Evolutionary conservation across 306 rosid species (phyloP).

Genomic region (Vicia villosa): DNA sequence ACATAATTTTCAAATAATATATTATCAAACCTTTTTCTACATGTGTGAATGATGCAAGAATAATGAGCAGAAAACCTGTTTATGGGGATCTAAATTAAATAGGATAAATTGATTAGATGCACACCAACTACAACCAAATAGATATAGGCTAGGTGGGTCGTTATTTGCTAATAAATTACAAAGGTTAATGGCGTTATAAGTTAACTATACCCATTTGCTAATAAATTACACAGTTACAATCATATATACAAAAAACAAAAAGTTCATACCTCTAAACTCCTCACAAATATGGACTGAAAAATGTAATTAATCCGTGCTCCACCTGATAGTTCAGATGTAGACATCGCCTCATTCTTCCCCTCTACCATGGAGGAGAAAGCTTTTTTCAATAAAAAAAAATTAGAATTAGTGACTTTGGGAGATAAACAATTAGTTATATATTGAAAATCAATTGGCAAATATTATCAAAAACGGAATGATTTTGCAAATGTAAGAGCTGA

Average conservation of each 20-base stretch:
- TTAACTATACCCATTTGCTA: neutral
- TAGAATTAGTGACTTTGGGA: constrained; percentile 13
- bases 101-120: constrained; percentile 16
- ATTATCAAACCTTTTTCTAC: too few relatives aligned
- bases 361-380: constrained; percentile 93
- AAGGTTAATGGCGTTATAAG: neutral
- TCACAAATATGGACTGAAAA: constrained; percentile 89
- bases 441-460: constrained; percentile 10
- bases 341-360: constrained; percentile 90
- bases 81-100: neutral
- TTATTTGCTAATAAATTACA: constrained; percentile 3
- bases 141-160: constrained; percentile 6
- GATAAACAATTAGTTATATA: constrained; percentile 10
- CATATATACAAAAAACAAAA: neutral
- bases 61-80: constrained; percentile 12
- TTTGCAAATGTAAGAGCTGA: constrained; percentile 16
- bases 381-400: constrained; percentile 45
- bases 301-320: constrained; percentile 96
- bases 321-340: constrained; percentile 86
- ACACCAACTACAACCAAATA: constrained; percentile 8
- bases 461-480: constrained; percentile 4
- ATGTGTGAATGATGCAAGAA: neutral
- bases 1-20: too few relatives aligned
- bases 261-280: constrained; percentile 74
- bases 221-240: constrained; percentile 1